A percentile compares a stretch with the other conserved stretches of the same genome.
These are phyloP conservation scores for Amanita inopinata DNA, from an alignment of 768 basidiomycete species.

Conservation along the genomic window DNA sequence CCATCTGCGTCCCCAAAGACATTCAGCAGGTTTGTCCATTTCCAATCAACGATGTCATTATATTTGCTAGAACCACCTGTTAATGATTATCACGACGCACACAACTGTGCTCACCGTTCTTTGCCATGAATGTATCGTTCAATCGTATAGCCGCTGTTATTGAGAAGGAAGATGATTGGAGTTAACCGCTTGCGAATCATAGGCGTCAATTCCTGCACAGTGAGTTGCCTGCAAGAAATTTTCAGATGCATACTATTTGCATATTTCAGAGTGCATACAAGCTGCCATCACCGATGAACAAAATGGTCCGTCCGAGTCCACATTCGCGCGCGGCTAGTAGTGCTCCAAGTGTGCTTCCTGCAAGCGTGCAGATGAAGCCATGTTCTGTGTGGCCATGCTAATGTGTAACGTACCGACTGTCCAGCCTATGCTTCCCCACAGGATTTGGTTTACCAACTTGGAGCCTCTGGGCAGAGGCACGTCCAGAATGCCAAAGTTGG, in stretches of 20 bases:
- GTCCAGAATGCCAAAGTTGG: constrained; percentile 79
- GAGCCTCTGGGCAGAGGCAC: constrained; percentile 67
- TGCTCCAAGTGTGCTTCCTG: constrained; percentile 62
- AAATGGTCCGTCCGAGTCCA: constrained; percentile 54
- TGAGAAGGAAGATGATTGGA: constrained; percentile 79
- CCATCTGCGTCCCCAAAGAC: constrained; percentile 47
- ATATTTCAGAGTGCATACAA: constrained; percentile 35
- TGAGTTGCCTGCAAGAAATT: constrained; percentile 44
- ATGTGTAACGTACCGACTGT: constrained; percentile 45
- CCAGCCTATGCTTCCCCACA: constrained; percentile 94
- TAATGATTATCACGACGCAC: background rate
- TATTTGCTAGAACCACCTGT: constrained; percentile 44
- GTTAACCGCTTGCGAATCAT: constrained; percentile 67
- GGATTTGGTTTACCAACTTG: constrained; percentile 61
- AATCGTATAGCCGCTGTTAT: constrained; percentile 81
- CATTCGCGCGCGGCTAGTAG: constrained; percentile 69
- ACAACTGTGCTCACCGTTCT: constrained; percentile 27
- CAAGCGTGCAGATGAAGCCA: background rate
- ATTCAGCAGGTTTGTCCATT: constrained; percentile 56
- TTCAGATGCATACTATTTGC: constrained; percentile 5
- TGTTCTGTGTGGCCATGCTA: background rate
- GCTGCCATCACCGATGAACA: constrained; percentile 83
- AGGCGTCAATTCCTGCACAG: constrained; percentile 75
- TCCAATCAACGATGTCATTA: constrained; percentile 82
- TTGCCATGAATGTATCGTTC: constrained; percentile 71